A percentile compares a stretch with the other conserved stretches of the same genome.
phyloP scores from a whole-genome alignment of 139 green algal genomes.

The Haematococcus sp. region DNA sequence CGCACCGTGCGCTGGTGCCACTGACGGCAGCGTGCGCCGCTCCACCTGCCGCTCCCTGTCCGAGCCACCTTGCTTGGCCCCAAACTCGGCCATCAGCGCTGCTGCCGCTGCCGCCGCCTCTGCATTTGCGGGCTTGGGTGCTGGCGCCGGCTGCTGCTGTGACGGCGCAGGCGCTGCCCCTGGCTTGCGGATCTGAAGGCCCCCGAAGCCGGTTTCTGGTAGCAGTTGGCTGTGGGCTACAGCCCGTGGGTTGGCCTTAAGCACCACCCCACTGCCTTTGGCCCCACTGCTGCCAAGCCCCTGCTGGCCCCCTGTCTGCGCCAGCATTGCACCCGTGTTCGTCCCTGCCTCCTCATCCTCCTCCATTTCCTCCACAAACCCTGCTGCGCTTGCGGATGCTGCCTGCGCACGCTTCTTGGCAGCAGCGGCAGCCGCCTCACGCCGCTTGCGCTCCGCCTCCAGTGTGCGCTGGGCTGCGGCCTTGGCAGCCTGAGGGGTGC shows the following conservation, averaged over 20 bases:
- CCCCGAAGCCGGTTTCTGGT: background rate
- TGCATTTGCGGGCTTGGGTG: background rate
- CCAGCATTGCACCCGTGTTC: background rate
- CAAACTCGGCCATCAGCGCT: slow-evolving; percentile 4
- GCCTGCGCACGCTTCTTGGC: background rate
- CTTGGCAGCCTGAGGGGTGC: background rate
- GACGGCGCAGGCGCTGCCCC: background rate
- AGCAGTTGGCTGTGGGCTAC: background rate
- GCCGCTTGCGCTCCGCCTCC: slow-evolving; percentile 4
- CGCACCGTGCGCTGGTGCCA: background rate
- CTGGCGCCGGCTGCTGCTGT: background rate
- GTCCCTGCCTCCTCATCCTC: slow-evolving; percentile 3
- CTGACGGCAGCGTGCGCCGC: background rate
- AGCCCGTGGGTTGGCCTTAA: slow-evolving; percentile 2
- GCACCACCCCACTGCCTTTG: background rate
- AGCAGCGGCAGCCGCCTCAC: background rate
- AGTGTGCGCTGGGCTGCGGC: background rate
- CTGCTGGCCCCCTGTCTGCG: background rate
- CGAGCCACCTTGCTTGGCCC: background rate
- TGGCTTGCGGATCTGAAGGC: background rate
- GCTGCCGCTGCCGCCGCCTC: background rate
- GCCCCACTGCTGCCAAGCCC: background rate
- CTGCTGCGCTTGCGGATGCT: background rate
- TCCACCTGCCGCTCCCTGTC: background rate
- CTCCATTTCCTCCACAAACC: slow-evolving; percentile 1